Conservation (phyloP, 169 alveolate species). For the Besnoitia besnoiti region DNA sequence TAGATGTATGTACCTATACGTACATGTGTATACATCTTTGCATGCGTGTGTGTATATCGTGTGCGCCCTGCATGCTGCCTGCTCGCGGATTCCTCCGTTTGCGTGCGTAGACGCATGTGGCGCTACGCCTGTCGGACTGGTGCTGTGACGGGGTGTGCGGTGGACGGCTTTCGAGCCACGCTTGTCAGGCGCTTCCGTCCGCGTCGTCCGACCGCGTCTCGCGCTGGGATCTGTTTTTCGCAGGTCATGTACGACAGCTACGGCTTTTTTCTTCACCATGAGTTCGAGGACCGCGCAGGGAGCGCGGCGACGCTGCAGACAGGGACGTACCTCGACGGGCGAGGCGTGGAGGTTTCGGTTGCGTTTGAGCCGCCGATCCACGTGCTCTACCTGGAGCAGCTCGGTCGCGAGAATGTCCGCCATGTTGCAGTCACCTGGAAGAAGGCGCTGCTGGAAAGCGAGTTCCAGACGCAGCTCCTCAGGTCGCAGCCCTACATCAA, state of each 20-base stretch:
- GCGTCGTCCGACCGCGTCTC: no score
- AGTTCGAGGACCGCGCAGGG: constrained; percentile 52
- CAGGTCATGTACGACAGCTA: constrained; percentile 33
- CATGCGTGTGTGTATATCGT: background rate
- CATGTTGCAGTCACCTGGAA: constrained; percentile 9
- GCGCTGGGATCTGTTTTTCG: background rate
- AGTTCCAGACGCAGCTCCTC: constrained; percentile 19
- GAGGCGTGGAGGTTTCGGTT: constrained; percentile 8
- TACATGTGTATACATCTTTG: background rate
- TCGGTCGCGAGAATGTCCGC: constrained; percentile 14
- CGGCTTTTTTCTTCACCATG: background rate
- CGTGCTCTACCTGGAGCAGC: background rate
- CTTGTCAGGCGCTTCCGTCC: no score
- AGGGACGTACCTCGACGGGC: constrained; percentile 19
- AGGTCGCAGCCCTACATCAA: constrained; percentile 53
- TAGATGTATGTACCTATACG: background rate
- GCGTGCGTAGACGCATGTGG: no score
- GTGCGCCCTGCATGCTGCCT: background rate
- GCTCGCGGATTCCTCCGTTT: background rate
- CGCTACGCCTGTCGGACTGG: no score
- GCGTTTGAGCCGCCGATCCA: background rate
- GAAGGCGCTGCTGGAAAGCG: constrained; percentile 39
- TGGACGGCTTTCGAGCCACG: no score
- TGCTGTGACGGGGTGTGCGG: no score
- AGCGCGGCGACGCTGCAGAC: constrained; percentile 45